phyloP scores from a whole-genome alignment of 1,284 basidiomycete genomes.

The Cutaneotrichosporon cavernicola region DNA sequence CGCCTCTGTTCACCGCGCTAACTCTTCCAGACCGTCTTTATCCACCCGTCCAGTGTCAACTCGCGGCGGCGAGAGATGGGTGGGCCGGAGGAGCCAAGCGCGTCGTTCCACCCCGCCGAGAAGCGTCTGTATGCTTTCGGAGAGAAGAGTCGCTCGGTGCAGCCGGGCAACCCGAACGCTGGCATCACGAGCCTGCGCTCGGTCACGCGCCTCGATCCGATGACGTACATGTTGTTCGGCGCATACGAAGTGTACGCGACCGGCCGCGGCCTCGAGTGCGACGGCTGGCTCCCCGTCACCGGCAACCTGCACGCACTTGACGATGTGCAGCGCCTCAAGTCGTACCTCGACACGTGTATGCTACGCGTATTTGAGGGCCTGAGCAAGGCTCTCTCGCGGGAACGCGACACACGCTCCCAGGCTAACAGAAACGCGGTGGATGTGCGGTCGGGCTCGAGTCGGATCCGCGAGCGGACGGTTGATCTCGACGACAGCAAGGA shows the following conservation, averaged over 20 bases:
- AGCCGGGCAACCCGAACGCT: constrained; percentile 39
- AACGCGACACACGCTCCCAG: constrained; percentile 35
- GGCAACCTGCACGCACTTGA: constrained; percentile 77
- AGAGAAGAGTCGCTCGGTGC: constrained; percentile 75
- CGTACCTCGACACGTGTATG: constrained; percentile 79
- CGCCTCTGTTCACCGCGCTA: not conserved
- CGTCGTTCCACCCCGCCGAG: constrained; percentile 57
- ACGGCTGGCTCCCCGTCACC: constrained; percentile 84
- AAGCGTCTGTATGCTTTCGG: constrained; percentile 81
- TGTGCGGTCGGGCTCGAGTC: constrained; percentile 21
- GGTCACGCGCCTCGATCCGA: constrained; percentile 82
- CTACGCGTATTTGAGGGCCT: constrained; percentile 90
- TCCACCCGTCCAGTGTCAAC: constrained; percentile 87
- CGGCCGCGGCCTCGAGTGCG: constrained; percentile 74
- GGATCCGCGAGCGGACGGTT: constrained; percentile 29
- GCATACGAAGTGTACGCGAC: constrained; percentile 72
- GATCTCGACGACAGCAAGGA: constrained; percentile 48
- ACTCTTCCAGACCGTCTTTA: constrained; percentile 48
- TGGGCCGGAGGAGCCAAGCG: constrained; percentile 54
- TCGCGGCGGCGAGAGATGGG: constrained; percentile 64
- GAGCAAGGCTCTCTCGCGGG: constrained; percentile 47
- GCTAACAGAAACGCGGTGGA: constrained; percentile 25
- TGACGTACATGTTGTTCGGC: constrained; percentile 91
- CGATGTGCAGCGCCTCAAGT: constrained; percentile 79
- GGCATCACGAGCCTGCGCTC: constrained; percentile 60